Evolutionary conservation across 2,329 filamentous ascomycete genomes (phyloP).

Genomic region (Monilinia vaccinii-corymbosi): DNA sequence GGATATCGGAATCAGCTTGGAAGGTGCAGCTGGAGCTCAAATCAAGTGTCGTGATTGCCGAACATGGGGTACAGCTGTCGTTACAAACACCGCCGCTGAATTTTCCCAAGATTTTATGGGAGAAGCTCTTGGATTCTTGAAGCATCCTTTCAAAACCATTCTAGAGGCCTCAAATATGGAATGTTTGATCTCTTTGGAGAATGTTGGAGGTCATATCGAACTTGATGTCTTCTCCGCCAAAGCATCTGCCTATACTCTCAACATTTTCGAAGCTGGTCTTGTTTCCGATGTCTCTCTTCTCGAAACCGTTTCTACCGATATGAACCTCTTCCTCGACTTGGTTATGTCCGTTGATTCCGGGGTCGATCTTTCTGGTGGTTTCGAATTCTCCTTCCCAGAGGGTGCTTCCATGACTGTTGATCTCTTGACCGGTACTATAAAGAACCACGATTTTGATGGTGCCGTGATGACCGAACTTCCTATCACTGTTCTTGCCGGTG

Average conservation of each 20-base stretch:
- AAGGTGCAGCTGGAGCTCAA: constrained; percentile 5
- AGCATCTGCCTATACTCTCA: constrained; percentile 15
- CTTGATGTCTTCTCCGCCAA: constrained; percentile 16
- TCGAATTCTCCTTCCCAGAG: constrained; percentile 21
- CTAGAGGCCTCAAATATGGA: constrained; percentile 15
- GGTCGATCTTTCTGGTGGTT: constrained; percentile 19
- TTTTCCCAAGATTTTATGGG: constrained; percentile 9
- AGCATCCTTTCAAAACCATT: constrained; percentile 15
- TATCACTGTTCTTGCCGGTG: constrained; percentile 16
- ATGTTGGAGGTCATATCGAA: constrained; percentile 19
- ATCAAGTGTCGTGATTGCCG: constrained; percentile 20
- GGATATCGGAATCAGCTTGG: neutral
- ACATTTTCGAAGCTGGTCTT: constrained; percentile 15
- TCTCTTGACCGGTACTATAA: constrained; percentile 18
- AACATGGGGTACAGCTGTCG: constrained; percentile 20
- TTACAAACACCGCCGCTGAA: constrained; percentile 18
- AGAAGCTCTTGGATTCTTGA: constrained; percentile 15
- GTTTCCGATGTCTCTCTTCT: constrained; percentile 14
- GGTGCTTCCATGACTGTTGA: constrained; percentile 21
- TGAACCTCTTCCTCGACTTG: constrained; percentile 20
- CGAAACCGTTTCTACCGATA: constrained; percentile 16
- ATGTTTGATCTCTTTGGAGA: constrained; percentile 16
- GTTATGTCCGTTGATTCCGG: constrained; percentile 18
- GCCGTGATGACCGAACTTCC: constrained; percentile 17
- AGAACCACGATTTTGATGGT: constrained; percentile 15